Base-by-base conservation (phyloP, 495 filamentous ascomycete species). In the Articulospora tetracladia region DNA sequence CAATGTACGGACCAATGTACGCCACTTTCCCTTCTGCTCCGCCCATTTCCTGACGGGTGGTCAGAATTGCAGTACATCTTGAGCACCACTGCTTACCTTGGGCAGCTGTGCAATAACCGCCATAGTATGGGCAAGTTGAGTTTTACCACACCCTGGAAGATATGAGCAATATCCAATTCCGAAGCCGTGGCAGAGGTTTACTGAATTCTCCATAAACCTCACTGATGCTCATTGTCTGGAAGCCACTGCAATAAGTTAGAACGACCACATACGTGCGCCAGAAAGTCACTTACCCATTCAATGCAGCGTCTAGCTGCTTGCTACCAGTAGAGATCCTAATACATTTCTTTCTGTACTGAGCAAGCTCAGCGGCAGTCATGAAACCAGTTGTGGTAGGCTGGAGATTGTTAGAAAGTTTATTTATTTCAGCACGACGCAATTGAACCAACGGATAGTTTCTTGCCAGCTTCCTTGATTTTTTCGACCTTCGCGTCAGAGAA, bases 401-500 rank as follows among this genome's bases (percentile, higher is more conserved):
- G 22, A 55, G 23, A 54, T n/a, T 32, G 44, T 62, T 41, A 66
- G 55, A 19, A 0, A 15, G 52, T 28, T 10, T n/a, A 56, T 28
- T 10, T n/a, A 57, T 22, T 7, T 7, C 25, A 30, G 4, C 53
- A 4, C 26, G 17, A 17, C 22, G 26, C 36, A n/a, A 19, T 30
- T 11, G 50, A 32, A 63, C 75, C 51, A 72, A 90, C 88, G 66
- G 86, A 74, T 59, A 86, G 86, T 66, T 92, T 92, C 59, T 79
- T 76, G 39, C 87, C 80, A 22, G 89, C 89, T 63, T 92, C 89
- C 67, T 91, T 92, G 69, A 92, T 77, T 68, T 91, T 92, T 59
- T 91, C 89, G 13, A 91, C 89, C 71, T 91, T 92, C 66, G 86
- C 78, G 67, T 92, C 89, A 56, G 86, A 90, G 72, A 92, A 91